phyloP scores from a whole-genome alignment of 2,329 filamentous ascomycete species.

The Talaromyces marneffei region DNA sequence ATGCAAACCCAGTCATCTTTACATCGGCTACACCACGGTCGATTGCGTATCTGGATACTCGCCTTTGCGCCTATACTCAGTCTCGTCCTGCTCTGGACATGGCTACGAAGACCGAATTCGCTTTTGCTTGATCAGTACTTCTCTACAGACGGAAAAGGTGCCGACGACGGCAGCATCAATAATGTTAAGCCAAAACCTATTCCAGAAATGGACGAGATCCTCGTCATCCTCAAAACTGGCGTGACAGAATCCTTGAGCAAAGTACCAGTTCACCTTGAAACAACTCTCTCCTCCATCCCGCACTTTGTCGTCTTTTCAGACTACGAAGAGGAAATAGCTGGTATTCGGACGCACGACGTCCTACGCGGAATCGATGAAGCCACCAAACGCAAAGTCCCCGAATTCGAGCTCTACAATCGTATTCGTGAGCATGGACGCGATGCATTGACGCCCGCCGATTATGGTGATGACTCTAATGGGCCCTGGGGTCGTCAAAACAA shows the following conservation, averaged over 20 bases:
- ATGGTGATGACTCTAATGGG: slow-evolving; percentile 35
- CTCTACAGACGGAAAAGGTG: neutral
- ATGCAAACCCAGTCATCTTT: neutral
- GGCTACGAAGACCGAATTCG: slow-evolving; percentile 2
- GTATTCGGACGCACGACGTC: slow-evolving; percentile 47
- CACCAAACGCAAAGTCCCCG: slow-evolving; percentile 36
- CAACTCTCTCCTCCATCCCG: slow-evolving; percentile 50
- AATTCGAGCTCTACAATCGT: slow-evolving; percentile 49
- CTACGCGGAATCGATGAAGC: slow-evolving; percentile 41
- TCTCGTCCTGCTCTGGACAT: slow-evolving; percentile 2
- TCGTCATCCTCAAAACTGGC: slow-evolving; percentile 54
- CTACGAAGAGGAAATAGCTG: slow-evolving; percentile 48
- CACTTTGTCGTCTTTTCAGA: slow-evolving; percentile 56
- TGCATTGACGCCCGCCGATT: slow-evolving; percentile 34
- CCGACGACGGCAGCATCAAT: neutral
- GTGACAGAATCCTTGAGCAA: slow-evolving; percentile 52
- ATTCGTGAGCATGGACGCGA: slow-evolving; percentile 40
- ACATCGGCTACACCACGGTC: neutral
- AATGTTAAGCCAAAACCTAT: neutral
- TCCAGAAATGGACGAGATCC: slow-evolving; percentile 43
- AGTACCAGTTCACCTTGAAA: slow-evolving; percentile 50
- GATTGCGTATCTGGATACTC: slow-evolving; percentile 5
- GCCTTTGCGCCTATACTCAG: slow-evolving; percentile 7
- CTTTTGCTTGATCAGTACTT: neutral
- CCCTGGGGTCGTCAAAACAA: slow-evolving; percentile 41